phyloP scores from a whole-genome alignment of 2,329 filamentous ascomycete species.

The Hymenotorrendiella dingleyae region DNA sequence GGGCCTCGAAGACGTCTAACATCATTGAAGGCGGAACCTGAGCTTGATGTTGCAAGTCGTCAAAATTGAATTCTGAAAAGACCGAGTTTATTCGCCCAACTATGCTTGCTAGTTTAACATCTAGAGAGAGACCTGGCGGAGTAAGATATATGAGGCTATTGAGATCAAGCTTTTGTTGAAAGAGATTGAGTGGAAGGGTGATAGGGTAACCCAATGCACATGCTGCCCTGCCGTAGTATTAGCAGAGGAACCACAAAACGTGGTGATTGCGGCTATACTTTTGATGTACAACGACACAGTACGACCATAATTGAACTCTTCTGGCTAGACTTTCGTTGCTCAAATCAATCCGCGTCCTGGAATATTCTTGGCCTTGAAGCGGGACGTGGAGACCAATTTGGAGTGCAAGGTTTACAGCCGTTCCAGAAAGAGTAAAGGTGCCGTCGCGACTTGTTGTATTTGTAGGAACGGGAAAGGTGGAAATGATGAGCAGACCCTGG shows the following conservation, averaged over 20 bases:
- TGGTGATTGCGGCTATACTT: constrained; percentile 4
- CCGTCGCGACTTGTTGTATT: constrained; percentile 11
- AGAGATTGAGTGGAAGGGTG: constrained; percentile 9
- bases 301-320: constrained; percentile 10
- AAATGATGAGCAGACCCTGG: constrained; percentile 12
- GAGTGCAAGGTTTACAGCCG: constrained; percentile 10
- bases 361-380: constrained; percentile 12
- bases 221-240: constrained; percentile 5
- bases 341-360: constrained; percentile 8
- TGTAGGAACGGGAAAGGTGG: constrained; percentile 11
- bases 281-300: constrained; percentile 12
- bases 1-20: constrained; percentile 11
- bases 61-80: constrained; percentile 10
- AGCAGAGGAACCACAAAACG: background rate
- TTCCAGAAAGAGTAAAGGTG: constrained; percentile 10
- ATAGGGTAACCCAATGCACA: constrained; percentile 12
- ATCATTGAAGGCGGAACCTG: constrained; percentile 11
- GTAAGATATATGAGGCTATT: constrained; percentile 6
- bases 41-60: constrained; percentile 8
- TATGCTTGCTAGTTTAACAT: constrained; percentile 9
- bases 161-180: constrained; percentile 7
- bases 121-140: constrained; percentile 4
- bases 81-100: constrained; percentile 9
- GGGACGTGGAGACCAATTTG: constrained; percentile 14
- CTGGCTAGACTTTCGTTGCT: constrained; percentile 6